Conservation (phyloP, 768 basidiomycete species). For the Ramaria sp. region DNA sequence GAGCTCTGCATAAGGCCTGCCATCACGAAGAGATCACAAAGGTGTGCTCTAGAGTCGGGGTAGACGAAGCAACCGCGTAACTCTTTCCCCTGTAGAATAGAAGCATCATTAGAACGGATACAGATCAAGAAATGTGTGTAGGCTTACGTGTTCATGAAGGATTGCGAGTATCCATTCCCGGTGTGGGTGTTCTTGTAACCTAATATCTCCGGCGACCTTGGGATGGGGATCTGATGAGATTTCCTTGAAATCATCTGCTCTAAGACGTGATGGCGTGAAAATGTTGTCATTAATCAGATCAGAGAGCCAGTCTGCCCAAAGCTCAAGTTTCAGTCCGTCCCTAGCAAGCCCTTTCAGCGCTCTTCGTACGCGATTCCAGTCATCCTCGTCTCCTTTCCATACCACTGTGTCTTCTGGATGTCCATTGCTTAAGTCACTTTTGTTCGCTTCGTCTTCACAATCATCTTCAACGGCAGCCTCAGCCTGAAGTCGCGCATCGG, state of each 20-base stretch:
- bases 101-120: constrained; percentile 6
- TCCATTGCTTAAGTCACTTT: constrained; percentile 9
- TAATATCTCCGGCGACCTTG: constrained; percentile 6
- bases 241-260: not conserved
- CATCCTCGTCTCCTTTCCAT: constrained; percentile 46
- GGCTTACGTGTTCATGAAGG: constrained; percentile 49
- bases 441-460: not conserved
- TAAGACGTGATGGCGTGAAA: not conserved
- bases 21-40: constrained; percentile 41
- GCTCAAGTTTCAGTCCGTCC: constrained; percentile 66
- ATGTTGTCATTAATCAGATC: constrained; percentile 16
- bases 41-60: constrained; percentile 63
- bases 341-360: constrained; percentile 42
- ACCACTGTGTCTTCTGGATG: constrained; percentile 23
- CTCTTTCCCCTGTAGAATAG: constrained; percentile 34
- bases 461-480: not conserved
- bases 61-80: constrained; percentile 54
- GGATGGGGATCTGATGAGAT: not conserved
- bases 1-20: constrained; percentile 28
- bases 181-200: not conserved
- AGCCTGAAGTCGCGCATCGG: constrained; percentile 16
- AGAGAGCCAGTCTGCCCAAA: constrained; percentile 66
- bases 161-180: constrained; percentile 38
- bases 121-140: constrained; percentile 1
- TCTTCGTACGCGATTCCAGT: constrained; percentile 49